Conservation (phyloP, 164 flowering plant species). For the Berberis vulgaris region DNA sequence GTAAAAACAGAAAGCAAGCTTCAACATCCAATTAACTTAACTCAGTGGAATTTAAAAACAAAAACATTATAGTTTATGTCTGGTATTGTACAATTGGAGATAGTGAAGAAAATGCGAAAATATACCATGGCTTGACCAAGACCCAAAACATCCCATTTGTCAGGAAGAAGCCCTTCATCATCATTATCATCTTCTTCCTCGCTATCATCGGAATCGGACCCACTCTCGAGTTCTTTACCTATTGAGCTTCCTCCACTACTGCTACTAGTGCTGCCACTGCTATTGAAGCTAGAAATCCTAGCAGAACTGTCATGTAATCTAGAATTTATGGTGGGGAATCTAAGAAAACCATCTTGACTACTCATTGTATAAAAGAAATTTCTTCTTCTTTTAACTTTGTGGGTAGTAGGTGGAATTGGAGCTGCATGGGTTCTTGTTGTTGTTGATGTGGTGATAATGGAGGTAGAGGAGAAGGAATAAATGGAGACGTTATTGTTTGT, state of each 20-base stretch:
- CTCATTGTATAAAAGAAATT: neutral
- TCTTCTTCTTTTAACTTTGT: neutral
- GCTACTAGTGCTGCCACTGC: conserved; percentile 2
- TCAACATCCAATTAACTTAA: no score
- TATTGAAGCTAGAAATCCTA: conserved; percentile 5
- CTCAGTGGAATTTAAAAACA: neutral
- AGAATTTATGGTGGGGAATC: neutral
- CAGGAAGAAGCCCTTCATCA: conserved; percentile 28
- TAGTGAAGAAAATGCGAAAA: neutral
- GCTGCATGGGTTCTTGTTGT: neutral
- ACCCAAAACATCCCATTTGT: conserved; percentile 86
- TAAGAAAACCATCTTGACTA: neutral
- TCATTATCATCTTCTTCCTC: conserved; percentile 26
- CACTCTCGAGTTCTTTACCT: conserved; percentile 9
- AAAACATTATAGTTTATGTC: no score
- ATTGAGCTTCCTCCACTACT: conserved; percentile 3
- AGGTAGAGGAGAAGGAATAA: neutral
- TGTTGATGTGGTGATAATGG: neutral
- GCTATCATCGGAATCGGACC: conserved; percentile 13
- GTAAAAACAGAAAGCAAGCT: no score
- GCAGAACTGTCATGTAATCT: neutral
- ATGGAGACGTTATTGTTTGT: neutral
- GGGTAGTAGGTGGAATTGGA: no score
- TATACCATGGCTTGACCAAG: conserved; percentile 96
- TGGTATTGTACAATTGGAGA: neutral